phyloP scores from a whole-genome alignment of 176 grass and related monocot species.

The Aegilops bicornis region DNA sequence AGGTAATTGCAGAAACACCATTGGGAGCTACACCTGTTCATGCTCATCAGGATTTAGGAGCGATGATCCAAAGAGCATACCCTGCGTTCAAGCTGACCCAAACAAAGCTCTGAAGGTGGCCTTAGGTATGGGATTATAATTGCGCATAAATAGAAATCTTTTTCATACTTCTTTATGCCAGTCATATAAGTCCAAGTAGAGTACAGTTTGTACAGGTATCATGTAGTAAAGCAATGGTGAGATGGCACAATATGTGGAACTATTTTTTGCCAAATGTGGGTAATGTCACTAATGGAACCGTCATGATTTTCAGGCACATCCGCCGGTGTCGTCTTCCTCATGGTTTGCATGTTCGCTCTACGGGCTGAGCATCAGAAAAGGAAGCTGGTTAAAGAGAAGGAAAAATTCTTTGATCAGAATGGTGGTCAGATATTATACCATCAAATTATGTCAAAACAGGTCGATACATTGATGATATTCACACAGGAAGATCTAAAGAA shows the following conservation, averaged over 20 bases:
- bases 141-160: background rate
- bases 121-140: background rate
- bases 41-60: background rate
- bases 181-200: background rate
- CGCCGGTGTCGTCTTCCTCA: background rate
- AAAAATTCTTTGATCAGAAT: slow-evolving; percentile 15
- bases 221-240: background rate
- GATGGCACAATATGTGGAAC: background rate
- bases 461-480: background rate
- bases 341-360: background rate
- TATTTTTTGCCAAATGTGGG: background rate
- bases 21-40: background rate
- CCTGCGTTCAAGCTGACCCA: background rate
- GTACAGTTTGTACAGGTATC: background rate
- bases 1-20: background rate
- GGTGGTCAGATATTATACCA: background rate
- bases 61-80: background rate
- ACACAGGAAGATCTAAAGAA: background rate
- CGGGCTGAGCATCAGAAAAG: background rate
- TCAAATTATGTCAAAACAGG: slow-evolving; percentile 11
- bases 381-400: background rate
- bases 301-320: background rate
- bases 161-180: background rate
- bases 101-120: slow-evolving; percentile 2
- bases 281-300: background rate